Evolutionary conservation across 2,329 filamentous ascomycete species (phyloP), one percentile per base, ranked within the genome.

Genomic region (Thelonectria olida): DNA sequence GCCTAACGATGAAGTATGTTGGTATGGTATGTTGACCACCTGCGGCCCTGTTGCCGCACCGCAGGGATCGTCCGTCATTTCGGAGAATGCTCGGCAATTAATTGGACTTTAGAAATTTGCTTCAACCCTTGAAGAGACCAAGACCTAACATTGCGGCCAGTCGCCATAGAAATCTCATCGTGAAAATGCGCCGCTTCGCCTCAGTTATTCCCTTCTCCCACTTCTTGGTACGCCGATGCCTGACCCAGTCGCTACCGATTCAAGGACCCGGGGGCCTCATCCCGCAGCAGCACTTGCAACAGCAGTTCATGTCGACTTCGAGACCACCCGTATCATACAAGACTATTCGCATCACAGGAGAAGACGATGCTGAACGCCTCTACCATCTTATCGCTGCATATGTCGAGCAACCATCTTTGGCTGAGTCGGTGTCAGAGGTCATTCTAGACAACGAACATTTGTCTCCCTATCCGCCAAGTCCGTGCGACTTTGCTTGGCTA

Each of bases 331-430:
- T 7, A 17, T 22, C 13, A 1, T 58, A 52, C n/a, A 47, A 44
- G 10, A 52, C 39, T 13, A 51, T 58, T 39, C 39, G 48, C 10
- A 47, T 58, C 23, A 52, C 22, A 4, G 8, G 15, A 6, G n/a
- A n/a, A 6, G n/a, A 52, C 10, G 55, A 52, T 27, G 27, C 47
- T 27, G 39, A 52, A 17, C 31, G n/a, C 10, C 38, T 58, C 12
- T 52, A 52, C 7, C 22, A n/a, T 15, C 41, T 58, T 10, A 28
- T 58, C 7, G 31, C 54, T n/a, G 23, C 28, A 7, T 58, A 58
- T 9, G 15, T 52, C 6, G 7, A 47, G 5, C 15, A 58, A 10
- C 54, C 39, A 2, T 47, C 22, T 1, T 22, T 58, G 3, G 28
- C 47, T 1, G 54, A 58, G 4, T 52, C 48, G 2, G 54, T 52